These are phyloP conservation scores for Fusarium hainanense DNA, from an alignment of 2,329 filamentous ascomycete species.

Conservation along the genomic window DNA sequence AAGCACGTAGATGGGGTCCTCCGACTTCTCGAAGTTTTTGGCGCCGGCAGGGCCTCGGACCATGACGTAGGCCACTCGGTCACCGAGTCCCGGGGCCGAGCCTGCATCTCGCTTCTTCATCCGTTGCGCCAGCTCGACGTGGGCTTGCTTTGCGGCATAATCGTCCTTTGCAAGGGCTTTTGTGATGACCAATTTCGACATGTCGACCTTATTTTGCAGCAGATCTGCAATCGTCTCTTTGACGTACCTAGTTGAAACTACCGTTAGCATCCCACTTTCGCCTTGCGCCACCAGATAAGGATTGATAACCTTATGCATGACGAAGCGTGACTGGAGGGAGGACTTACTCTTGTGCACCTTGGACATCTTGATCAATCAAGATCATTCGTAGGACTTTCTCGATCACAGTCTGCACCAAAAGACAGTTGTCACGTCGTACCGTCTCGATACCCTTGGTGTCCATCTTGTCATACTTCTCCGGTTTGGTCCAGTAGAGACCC, in stretches of 20 bases:
- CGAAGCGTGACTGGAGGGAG: conserved; percentile 2
- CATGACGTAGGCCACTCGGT: conserved; percentile 98
- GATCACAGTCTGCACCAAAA: conserved; percentile 95
- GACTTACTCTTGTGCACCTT: conserved; percentile 90
- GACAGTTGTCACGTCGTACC: conserved; percentile 94
- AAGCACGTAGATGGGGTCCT: conserved; percentile 96
- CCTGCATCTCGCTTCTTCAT: conserved; percentile 98
- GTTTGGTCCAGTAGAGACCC: conserved; percentile 95
- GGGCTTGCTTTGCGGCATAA: conserved; percentile 93
- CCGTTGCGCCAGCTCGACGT: conserved; percentile 92
- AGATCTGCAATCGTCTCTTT: conserved; percentile 96
- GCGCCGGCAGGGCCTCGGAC: conserved; percentile 88
- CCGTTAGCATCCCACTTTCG: conserved; percentile 51
- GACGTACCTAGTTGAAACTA: conserved; percentile 75
- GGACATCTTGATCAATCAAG: conserved; percentile 89
- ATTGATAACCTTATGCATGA: conserved; percentile 18
- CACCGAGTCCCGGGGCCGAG: conserved; percentile 90
- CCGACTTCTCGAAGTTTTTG: conserved; percentile 96
- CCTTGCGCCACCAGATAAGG: conserved; percentile 10
- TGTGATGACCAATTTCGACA: conserved; percentile 99
- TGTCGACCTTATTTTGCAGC: conserved; percentile 96
- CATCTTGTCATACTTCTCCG: conserved; percentile 98
- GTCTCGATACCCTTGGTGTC: conserved; percentile 99
- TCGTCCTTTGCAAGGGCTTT: conserved; percentile 93
- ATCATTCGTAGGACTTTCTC: conserved; percentile 97